Evolutionary conservation across 768 basidiomycete genomes (phyloP).

Genomic region (Naganishia antarctica): DNA sequence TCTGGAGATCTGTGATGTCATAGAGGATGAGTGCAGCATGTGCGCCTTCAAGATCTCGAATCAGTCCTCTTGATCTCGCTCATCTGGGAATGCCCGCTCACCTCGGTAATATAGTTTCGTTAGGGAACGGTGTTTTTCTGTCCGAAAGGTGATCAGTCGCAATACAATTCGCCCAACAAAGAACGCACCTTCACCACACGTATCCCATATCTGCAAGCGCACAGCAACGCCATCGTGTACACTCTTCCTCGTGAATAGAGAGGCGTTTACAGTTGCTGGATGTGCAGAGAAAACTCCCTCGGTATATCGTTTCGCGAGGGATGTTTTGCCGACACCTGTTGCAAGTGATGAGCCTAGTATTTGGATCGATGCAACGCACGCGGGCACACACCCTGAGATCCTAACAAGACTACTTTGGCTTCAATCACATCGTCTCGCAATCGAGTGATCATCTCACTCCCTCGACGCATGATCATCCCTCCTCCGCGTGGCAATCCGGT

Average conservation of each 20-base stretch:
- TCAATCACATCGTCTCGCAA: conserved; percentile 69
- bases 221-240: conserved; percentile 78
- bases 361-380: background rate
- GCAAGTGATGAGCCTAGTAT: background rate
- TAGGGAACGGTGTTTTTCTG: conserved; percentile 26
- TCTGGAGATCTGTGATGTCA: conserved; percentile 83
- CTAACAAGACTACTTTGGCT: conserved; percentile 94
- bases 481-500: background rate
- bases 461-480: conserved; percentile 4
- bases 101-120: conserved; percentile 31
- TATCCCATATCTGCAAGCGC: conserved; percentile 52
- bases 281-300: conserved; percentile 85
- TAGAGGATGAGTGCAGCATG: conserved; percentile 90
- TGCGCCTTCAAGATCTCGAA: conserved; percentile 74
- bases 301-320: conserved; percentile 81
- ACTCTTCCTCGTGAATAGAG: conserved; percentile 90
- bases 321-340: conserved; percentile 80
- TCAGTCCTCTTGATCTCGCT: background rate
- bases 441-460: conserved; percentile 52
- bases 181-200: conserved; percentile 27
- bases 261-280: conserved; percentile 84
- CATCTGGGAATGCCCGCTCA: background rate
- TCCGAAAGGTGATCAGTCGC: background rate
- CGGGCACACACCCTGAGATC: conserved; percentile 59
- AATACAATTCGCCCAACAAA: background rate